Evolutionary conservation across 352 stramenopile species (phyloP), one percentile per base, ranked within the genome.

Genomic region (Globisporangium mamillatum): DNA sequence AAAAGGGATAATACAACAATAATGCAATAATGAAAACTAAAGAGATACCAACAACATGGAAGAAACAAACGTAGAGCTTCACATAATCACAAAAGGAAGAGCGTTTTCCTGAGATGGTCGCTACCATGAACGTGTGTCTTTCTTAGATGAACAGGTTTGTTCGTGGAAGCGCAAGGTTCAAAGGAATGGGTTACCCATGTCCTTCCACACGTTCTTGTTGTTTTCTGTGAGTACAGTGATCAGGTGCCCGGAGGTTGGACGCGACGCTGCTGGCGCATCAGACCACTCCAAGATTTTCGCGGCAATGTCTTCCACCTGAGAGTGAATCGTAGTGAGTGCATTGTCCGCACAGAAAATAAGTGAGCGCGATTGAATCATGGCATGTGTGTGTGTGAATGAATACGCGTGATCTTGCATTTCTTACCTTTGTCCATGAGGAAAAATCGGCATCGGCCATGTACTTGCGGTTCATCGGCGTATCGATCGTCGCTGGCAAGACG

Each of bases 381-480:
- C 12, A 14, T 34, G 25, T 4, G n/a, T 55, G n/a, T 24, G 22
- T 27, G n/a, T 4, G 6, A 54, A 54, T 16, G 6, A 54, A 54
- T 16, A 54, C 4, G 36, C 36, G 12, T 44, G n/a, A n/a, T 12
- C 8, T 10, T 5, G 32, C 32, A 38, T 58, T 16, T 32, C 62
- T 22, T 73, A 92, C 82, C 68, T 84, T 91, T 10, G 88, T 94
- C 88, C 88, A 94, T 8, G 79, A 89, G 6, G 84, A 88, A 67
- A 92, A 92, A 67, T 97, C 90, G 24, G 89, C 88, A 57, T 94
- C 79, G 2, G 75, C 78, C 87, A 96, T 97, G 68, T 78, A 92
- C 76, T 92, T 90, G 67, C 89, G 88, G 70, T 97, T 97, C 73
- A 89, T 94, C 3, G 90, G 86, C 53, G 90, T 97, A 69, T 97